Percentiles rank a stretch among this genome's conserved stretches.
These are phyloP conservation scores for Desmodesmus armatus DNA, from an alignment of 139 green algal genomes.

Conservation along the genomic window DNA sequence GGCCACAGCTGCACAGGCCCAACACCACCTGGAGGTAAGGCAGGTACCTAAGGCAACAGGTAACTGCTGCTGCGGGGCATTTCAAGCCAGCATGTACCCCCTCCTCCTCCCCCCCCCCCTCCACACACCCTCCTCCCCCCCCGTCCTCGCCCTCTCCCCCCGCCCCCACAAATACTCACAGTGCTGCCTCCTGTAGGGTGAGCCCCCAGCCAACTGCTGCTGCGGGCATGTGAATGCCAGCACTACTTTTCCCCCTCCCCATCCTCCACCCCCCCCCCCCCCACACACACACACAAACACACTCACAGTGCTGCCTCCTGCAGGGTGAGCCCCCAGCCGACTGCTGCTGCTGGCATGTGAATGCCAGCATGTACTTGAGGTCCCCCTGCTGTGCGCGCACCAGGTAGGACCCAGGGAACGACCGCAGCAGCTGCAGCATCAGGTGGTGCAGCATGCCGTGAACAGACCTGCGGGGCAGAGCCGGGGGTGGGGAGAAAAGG, in stretches of 20 bases:
- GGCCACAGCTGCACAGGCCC: too few species aligned
- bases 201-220: not conserved
- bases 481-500: not conserved
- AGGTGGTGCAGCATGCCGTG: not conserved
- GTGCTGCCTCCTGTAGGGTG: conserved; percentile 50
- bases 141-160: too few species aligned
- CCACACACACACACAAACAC: not conserved
- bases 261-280: too few species aligned
- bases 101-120: not conserved
- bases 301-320: conserved; percentile 54
- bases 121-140: too few species aligned
- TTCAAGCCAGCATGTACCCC: not conserved
- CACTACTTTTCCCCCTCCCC: not conserved
- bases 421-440: conserved; percentile 16
- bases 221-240: not conserved
- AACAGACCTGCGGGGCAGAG: not conserved
- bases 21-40: too few species aligned
- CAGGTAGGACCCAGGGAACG: conserved; percentile 34
- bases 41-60: too few species aligned
- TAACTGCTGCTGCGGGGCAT: not conserved
- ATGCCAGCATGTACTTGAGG: conserved; percentile 26
- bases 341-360: conserved; percentile 24
- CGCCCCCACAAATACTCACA: conserved; percentile 38
- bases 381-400: conserved; percentile 26
- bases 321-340: conserved; percentile 53